Evolutionary conservation across 176 grass and related monocot species (phyloP), one percentile per base, ranked within the genome.

Genomic region (Musa acuminata): DNA sequence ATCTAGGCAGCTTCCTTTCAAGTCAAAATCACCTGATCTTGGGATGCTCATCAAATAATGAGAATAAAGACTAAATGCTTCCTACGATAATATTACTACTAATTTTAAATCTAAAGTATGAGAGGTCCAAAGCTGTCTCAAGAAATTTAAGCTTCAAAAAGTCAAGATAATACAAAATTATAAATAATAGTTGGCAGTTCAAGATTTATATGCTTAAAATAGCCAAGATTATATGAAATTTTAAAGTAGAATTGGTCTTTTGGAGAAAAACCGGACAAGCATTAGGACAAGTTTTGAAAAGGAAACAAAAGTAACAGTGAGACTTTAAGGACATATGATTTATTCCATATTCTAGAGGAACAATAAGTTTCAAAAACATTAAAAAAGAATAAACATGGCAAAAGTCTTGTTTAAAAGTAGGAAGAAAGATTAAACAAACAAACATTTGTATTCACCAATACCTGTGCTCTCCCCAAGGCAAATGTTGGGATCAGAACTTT

Each of bases 401-500:
- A 43, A 43, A 43, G 35, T 43, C 29, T 6, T 43, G 35, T 43
- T 43, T 43, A 43, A 43, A 43, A 35, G 35, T 6, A 43, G 35
- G 35, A 43, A 43, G 35, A 43, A 43, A 43, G 35, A 43, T 43
- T 43, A 21, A 69, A 57, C 4, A 48, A 79, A 51, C 26, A 51
- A 62, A 16, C 12, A 25, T 8, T 16, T 72, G 43, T 19, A 14
- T 25, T 11, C 57, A 69, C 55, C 13, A 70, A 21, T 87, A 98
- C 94, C 90, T 91, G 94, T 55, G 90, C 94, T 91, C 94, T 93
- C 83, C 90, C 90, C 69, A 98, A 82, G 74, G 94, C 94, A 93
- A 98, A 98, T 73, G 94, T 90, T 10, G 94, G 94, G 76, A 98
- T 91, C 43, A 98, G 54, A 89, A 98, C 94, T 89, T 93, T 98